Evolutionary conservation across 2,329 filamentous ascomycete species (phyloP).

Genomic region (Apiospora koreana): DNA sequence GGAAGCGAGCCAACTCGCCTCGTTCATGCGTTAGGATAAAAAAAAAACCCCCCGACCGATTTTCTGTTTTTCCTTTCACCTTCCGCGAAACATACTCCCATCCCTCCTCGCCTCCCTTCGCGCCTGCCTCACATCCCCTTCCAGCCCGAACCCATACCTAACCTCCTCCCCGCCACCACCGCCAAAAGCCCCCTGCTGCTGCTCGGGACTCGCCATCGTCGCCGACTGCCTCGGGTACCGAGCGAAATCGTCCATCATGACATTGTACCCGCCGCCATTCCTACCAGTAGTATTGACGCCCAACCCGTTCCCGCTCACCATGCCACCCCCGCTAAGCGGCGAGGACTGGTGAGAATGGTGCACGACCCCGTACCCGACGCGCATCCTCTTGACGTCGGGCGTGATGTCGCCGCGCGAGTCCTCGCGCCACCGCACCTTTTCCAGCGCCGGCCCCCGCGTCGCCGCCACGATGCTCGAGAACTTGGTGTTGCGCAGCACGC

Average conservation of each 20-base stretch:
- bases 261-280: neutral
- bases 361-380: slow-evolving; percentile 29
- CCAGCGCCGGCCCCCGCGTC: slow-evolving; percentile 41
- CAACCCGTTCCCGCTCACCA: slow-evolving; percentile 13
- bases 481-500: slow-evolving; percentile 37
- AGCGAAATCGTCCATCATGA: neutral
- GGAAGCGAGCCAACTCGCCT: neutral
- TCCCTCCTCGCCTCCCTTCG: slow-evolving; percentile 24
- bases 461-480: slow-evolving; percentile 45
- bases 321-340: slow-evolving; percentile 10
- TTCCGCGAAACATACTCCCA: slow-evolving; percentile 15
- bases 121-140: slow-evolving; percentile 31
- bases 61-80: no score
- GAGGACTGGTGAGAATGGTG: slow-evolving; percentile 18
- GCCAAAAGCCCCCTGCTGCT: neutral
- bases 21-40: no score
- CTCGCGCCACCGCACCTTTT: slow-evolving; percentile 34
- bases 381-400: slow-evolving; percentile 23
- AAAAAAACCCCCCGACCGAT: no score
- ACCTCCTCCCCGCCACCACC: slow-evolving; percentile 18
- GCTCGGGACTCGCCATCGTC: neutral
- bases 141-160: slow-evolving; percentile 32
- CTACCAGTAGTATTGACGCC: neutral
- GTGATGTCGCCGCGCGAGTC: slow-evolving; percentile 21
- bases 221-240: neutral